Evolutionary conservation across 331 rosid species (phyloP), one percentile per base, ranked within the genome.

Genomic region (Malus hybrid): DNA sequence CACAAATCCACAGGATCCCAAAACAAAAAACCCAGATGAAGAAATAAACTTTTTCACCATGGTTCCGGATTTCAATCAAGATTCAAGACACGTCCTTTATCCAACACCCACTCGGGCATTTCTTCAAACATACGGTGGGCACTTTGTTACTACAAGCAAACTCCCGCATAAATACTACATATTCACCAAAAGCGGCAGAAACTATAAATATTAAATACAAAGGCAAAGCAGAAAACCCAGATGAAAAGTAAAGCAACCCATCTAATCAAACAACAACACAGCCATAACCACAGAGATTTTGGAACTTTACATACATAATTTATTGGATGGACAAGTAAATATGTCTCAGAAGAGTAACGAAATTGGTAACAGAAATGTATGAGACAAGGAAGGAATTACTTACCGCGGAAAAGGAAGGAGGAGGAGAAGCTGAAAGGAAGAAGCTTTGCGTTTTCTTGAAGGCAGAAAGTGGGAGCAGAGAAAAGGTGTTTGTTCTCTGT

Each of bases 61-160:
- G 4, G 27, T 24, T 54, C n/a, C 19, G 7, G 32, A 64, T 34
- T 33, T 33, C 60, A 70, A 6, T 32, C 63, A 19, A 61, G 36
- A 62, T 61, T 28, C 46, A 42, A 42, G 46, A 28, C 31, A 34
- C 52, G 1, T 3, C 36, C 5, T 27, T 44, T 16, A 16, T 15
- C 20, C 18, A 80, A 64, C 34, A 61, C 18, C 31, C 61, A 31
- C n/a, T 57, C 28, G 9, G 9, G 69, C 20, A 34, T 59, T 72
- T 6, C 59, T 33, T 72, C 79, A 67, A 77, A 18, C 81, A 71
- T 6, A 6, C 50, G 72, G 42, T 48, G 72, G 78, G 72, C 60
- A 62, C 59, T 9, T 31, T 3, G 19, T 36, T 27, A 14, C 15
- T 5, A 4, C 59, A 46, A 44, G 22, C 29, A 52, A 39, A 20